Evolutionary conservation across 2,329 filamentous ascomycete genomes (phyloP), one percentile per base, ranked within the genome.

Genomic region (Teratosphaeriaceae sp.): DNA sequence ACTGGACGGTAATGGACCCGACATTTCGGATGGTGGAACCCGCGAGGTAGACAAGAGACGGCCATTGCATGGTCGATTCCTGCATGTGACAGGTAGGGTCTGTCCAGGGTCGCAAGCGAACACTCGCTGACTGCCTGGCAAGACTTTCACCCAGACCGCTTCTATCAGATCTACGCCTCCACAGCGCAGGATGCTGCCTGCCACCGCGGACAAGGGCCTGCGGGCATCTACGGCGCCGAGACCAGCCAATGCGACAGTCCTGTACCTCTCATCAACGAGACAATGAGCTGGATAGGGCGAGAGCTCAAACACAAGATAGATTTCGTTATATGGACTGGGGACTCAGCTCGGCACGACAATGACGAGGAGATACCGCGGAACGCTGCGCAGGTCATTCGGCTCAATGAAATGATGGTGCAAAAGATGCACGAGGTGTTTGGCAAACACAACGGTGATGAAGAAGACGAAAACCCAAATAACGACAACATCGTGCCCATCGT

Each of bases 101-200:
- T 44, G 41, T 44, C 15, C 13, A 2, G 5, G 3, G 38, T 30
- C 5, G 18, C 13, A 13, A 18, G n/a, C n/a, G 11, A 5, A 16
- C 16, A 37, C 33, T 22, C 34, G 45, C 40, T 34, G 41, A 30
- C 48, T 42, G 50, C 20, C 16, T 38, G 38, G 38, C 22, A 42
- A 95, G 92, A 98, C 68, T 77, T 97, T 55, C 92, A 98, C 59
- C 88, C 88, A 36, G 92, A 98, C 64, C 78, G 79, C 33, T 85
- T 86, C 66, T 98, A 96, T 73, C 82, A 87, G 65, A 65, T 77
- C 6, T 84, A 89, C 63, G 78, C 86, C 9, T 84, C 85, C 19
- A 85, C 85, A 34, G 72, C 76, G 27, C 73, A 79, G 53, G 74
- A 78, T 22, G 67, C 77, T 49, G 82, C 84, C 48, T 98, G 92